phyloP scores from a whole-genome alignment of 83 land plant genomes.

The Picea mariana region DNA sequence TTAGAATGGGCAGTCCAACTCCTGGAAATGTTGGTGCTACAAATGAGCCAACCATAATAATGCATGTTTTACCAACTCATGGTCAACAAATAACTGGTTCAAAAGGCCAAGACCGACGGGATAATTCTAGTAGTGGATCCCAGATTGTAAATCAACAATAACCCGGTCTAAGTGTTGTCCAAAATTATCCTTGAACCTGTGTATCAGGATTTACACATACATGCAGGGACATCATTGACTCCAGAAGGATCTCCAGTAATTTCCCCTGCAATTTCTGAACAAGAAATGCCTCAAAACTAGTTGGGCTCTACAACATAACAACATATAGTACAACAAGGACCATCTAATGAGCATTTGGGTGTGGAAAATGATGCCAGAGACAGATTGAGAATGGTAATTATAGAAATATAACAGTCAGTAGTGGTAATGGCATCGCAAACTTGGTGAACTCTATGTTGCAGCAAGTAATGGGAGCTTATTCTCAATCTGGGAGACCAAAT shows the following conservation, averaged over 20 bases:
- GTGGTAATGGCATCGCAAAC: too few species aligned
- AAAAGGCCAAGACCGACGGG: neutral
- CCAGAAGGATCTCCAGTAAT: slow-evolving; percentile 28
- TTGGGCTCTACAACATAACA: neutral
- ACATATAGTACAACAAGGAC: neutral
- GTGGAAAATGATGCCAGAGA: neutral
- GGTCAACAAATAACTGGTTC: neutral
- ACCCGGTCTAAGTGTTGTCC: slow-evolving; percentile 16
- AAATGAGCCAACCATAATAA: neutral
- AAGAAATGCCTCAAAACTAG: neutral
- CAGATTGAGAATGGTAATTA: neutral
- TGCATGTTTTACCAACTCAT: neutral
- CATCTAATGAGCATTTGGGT: too few species aligned
- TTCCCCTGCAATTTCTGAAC: slow-evolving; percentile 12
- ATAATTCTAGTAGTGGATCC: neutral
- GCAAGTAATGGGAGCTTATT: neutral
- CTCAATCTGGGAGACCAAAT: neutral
- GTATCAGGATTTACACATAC: slow-evolving; percentile 23
- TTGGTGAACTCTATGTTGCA: neutral
- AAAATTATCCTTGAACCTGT: slow-evolving; percentile 22
- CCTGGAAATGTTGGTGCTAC: slow-evolving; percentile 21
- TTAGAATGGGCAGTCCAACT: slow-evolving; percentile 43
- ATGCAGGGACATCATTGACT: slow-evolving; percentile 38
- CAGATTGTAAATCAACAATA: slow-evolving; percentile 24
- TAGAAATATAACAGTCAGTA: neutral